Evolutionary conservation across 2,329 filamentous ascomycete genomes (phyloP).

Genomic region (Trichoderma aggressivum): DNA sequence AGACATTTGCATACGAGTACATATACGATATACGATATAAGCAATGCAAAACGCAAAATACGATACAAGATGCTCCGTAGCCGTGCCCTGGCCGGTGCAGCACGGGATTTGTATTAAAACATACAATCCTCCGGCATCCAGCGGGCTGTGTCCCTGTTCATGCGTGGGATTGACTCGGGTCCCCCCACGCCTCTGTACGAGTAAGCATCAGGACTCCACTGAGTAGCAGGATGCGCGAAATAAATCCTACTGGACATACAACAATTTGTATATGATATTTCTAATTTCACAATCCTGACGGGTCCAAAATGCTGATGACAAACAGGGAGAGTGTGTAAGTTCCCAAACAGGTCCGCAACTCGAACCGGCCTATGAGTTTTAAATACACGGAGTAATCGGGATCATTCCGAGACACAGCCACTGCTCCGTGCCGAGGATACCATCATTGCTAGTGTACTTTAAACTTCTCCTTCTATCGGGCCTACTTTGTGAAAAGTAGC

Average conservation of each 20-base stretch:
- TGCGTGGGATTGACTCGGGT: not conserved
- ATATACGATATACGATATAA: not conserved
- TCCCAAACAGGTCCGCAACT: not conserved
- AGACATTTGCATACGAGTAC: not conserved
- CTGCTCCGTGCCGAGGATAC: not conserved
- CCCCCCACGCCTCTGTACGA: not conserved
- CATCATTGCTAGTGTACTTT: not conserved
- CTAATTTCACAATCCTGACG: not conserved
- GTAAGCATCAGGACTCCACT: not conserved
- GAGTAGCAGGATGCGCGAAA: not conserved
- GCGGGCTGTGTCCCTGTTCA: not conserved
- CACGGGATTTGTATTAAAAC: not conserved
- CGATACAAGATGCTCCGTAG: not conserved
- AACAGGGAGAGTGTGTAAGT: not conserved
- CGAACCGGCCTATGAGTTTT: not conserved
- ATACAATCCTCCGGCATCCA: not conserved
- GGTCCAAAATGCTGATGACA: not conserved
- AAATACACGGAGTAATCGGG: not conserved
- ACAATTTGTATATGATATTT: not conserved
- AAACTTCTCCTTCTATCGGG: not conserved
- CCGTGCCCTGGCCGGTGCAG: not conserved
- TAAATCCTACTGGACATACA: not conserved
- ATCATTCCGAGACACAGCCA: not conserved
- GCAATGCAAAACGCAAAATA: not conserved
- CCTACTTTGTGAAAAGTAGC: not conserved